Evolutionary conservation across 2,329 filamentous ascomycete genomes (phyloP).

Genomic region (Aspergillus unguis): DNA sequence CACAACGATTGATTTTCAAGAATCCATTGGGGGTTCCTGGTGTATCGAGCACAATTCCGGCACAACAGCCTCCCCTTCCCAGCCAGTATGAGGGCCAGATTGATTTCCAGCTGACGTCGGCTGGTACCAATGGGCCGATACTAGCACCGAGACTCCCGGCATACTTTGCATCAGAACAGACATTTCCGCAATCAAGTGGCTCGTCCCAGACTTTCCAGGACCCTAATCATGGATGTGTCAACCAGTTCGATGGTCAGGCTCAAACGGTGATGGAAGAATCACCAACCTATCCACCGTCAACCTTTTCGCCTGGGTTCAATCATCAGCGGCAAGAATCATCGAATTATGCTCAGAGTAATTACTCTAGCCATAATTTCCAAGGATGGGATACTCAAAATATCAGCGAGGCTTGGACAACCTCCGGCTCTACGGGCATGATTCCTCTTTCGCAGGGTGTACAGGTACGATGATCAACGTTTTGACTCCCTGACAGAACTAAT

Average conservation of each 20-base stretch:
- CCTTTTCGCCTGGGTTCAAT: background rate
- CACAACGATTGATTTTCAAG: slow-evolving; percentile 42
- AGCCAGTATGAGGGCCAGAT: slow-evolving; percentile 22
- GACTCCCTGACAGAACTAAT: background rate
- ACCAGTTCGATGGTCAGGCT: slow-evolving; percentile 16
- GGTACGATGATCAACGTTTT: background rate
- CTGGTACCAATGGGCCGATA: slow-evolving; percentile 32
- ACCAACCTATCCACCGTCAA: background rate
- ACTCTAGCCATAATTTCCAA: background rate
- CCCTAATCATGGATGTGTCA: slow-evolving; percentile 14
- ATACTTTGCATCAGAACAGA: slow-evolving; percentile 13
- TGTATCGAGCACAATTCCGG: slow-evolving; percentile 20
- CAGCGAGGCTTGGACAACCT: background rate
- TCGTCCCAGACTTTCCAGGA: slow-evolving; percentile 1
- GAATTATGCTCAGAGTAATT: background rate
- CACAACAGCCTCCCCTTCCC: slow-evolving; percentile 16
- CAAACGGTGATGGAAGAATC: slow-evolving; percentile 9
- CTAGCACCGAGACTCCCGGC: slow-evolving; percentile 32
- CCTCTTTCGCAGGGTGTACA: background rate
- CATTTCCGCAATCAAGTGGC: slow-evolving; percentile 5
- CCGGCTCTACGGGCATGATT: background rate
- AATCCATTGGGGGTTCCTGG: slow-evolving; percentile 37
- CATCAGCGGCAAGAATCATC: slow-evolving; percentile 2
- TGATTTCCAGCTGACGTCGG: slow-evolving; percentile 25
- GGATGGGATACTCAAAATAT: background rate